A percentile compares a stretch with the other conserved stretches of the same genome.
Evolutionary conservation across 2,329 filamentous ascomycete genomes (phyloP).

Genomic region (Venturia aucupariae): DNA sequence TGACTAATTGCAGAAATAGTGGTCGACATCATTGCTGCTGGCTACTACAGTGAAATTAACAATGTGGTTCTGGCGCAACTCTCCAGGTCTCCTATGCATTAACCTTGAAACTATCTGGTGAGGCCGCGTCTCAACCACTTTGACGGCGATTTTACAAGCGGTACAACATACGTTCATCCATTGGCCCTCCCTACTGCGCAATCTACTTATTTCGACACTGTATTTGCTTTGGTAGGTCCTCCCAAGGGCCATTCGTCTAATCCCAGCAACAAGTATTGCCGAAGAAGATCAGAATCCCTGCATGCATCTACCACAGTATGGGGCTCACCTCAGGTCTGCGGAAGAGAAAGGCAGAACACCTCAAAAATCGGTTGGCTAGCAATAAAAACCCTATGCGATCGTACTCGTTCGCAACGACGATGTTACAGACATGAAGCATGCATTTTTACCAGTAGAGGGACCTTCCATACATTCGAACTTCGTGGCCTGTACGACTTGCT

Average conservation of each 20-base stretch:
- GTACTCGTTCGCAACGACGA: neutral
- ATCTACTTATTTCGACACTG: neutral
- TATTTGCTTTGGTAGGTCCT: neutral
- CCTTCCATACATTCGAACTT: neutral
- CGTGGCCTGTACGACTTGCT: neutral
- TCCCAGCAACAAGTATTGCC: neutral
- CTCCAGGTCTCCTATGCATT: neutral
- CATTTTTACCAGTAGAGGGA: neutral
- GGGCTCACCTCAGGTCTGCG: neutral
- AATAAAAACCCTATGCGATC: neutral
- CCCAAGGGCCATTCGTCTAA: neutral
- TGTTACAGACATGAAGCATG: neutral
- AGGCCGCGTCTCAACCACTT: too few relatives aligned
- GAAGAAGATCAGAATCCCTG: neutral
- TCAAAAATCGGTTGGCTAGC: neutral
- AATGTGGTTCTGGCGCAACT: neutral
- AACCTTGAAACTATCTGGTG: neutral
- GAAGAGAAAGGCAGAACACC: neutral
- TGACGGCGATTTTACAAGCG: too few relatives aligned
- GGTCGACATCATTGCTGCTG: neutral
- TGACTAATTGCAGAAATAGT: neutral
- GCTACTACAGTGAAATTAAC: neutral
- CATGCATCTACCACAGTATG: neutral
- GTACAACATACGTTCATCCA: neutral
- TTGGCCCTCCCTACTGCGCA: neutral